phyloP scores from a whole-genome alignment of 306 rosid genomes.

The Vigna unguiculata region DNA sequence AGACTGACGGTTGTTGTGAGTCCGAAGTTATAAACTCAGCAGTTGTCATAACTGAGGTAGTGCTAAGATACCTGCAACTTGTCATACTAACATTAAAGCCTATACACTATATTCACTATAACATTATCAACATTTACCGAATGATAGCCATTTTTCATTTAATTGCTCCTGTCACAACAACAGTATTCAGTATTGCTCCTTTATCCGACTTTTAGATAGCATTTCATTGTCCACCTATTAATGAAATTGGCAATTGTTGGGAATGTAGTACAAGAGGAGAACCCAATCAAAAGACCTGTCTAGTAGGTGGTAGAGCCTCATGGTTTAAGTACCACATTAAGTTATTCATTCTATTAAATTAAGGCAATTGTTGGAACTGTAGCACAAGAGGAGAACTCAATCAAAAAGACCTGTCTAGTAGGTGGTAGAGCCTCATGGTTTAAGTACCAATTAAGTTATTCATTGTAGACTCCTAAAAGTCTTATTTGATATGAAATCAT shows the following conservation, averaged over 20 bases:
- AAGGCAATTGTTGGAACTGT: no score
- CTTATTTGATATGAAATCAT: slow-evolving; percentile 30
- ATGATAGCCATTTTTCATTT: not conserved
- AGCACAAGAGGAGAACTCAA: no score
- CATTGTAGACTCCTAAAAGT: not conserved
- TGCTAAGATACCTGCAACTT: not conserved
- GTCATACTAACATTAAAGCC: not conserved
- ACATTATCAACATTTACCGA: not conserved
- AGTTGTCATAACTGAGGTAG: not conserved
- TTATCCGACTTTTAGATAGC: not conserved
- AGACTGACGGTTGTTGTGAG: not conserved
- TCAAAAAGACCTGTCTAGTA: no score
- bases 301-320: no score
- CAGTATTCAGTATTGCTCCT: not conserved
- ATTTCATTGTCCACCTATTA: not conserved
- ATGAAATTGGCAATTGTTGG: not conserved
- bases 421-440: no score
- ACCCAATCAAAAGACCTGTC: no score
- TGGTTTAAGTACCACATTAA: no score
- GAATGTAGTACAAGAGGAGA: not conserved
- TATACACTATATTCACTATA: not conserved
- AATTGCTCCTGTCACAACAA: not conserved
- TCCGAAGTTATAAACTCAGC: no score
- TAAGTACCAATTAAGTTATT: no score
- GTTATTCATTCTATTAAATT: no score